phyloP scores from a whole-genome alignment of 225 moss, liverwort and hornwort species.

The Polytrichum formosum region DNA sequence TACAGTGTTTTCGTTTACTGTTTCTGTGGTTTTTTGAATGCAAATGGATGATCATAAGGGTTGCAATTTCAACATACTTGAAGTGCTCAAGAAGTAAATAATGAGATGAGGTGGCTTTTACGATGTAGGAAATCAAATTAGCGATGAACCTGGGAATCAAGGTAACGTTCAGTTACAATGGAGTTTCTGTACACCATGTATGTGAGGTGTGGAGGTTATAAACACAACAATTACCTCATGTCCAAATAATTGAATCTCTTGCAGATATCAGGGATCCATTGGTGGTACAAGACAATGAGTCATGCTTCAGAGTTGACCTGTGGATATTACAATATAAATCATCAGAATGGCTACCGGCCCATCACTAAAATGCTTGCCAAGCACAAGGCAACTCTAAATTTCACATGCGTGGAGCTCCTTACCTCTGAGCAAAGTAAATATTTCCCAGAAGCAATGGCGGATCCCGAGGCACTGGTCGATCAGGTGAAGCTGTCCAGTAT shows the following conservation, averaged over 20 bases:
- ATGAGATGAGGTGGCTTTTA: too few species aligned
- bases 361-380: constrained; percentile 78
- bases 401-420: constrained; percentile 72
- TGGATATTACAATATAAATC: constrained; percentile 74
- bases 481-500: constrained; percentile 36
- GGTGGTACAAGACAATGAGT: constrained; percentile 78
- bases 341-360: constrained; percentile 63
- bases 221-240: too few species aligned
- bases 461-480: constrained; percentile 73
- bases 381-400: constrained; percentile 67
- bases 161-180: too few species aligned
- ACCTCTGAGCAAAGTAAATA: constrained; percentile 55
- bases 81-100: too few species aligned
- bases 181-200: too few species aligned
- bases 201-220: too few species aligned
- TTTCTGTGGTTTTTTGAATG: neutral
- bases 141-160: too few species aligned
- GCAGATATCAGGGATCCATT: constrained; percentile 83
- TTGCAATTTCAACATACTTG: too few species aligned
- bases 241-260: constrained; percentile 3
- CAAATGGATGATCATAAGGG: too few species aligned
- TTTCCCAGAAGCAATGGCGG: constrained; percentile 67
- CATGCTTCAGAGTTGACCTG: constrained; percentile 79
- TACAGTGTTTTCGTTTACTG: neutral
- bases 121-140: too few species aligned